These are phyloP conservation scores for Metschnikowia vanudenii DNA, from an alignment of 805 yeast genomes.

Conservation along the genomic window DNA sequence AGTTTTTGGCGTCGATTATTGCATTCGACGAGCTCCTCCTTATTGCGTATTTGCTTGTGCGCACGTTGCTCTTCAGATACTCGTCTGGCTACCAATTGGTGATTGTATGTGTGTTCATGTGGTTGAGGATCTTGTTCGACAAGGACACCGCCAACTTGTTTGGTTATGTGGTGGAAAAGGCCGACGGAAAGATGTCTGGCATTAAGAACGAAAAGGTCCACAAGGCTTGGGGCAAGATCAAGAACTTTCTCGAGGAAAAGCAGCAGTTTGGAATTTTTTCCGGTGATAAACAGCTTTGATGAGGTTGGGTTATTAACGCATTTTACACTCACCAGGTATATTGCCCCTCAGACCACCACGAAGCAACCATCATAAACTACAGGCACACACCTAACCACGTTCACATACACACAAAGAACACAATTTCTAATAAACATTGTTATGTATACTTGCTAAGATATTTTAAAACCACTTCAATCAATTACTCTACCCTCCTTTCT, in stretches of 20 bases:
- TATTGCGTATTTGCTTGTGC: slow-evolving; percentile 50
- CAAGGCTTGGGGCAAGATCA: slow-evolving; percentile 36
- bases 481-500: no score
- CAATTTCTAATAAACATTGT: no score
- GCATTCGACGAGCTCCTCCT: slow-evolving; percentile 62
- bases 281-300: slow-evolving; percentile 1
- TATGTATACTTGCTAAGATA: no score
- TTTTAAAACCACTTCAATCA: no score
- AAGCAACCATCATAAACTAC: no score
- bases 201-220: slow-evolving; percentile 46
- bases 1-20: slow-evolving; percentile 44
- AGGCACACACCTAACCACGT: no score
- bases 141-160: slow-evolving; percentile 46
- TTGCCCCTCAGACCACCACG: no score
- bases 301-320: no score
- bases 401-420: no score
- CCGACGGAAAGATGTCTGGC: slow-evolving; percentile 43
- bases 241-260: slow-evolving; percentile 31
- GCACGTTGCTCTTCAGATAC: slow-evolving; percentile 62
- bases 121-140: slow-evolving; percentile 66
- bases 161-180: slow-evolving; percentile 37
- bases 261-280: slow-evolving; percentile 12
- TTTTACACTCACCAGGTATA: no score
- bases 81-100: slow-evolving; percentile 68
- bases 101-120: slow-evolving; percentile 56